These are phyloP conservation scores for Pleurotus citrinopileatus DNA, from an alignment of 768 basidiomycete genomes.

Conservation along the genomic window DNA sequence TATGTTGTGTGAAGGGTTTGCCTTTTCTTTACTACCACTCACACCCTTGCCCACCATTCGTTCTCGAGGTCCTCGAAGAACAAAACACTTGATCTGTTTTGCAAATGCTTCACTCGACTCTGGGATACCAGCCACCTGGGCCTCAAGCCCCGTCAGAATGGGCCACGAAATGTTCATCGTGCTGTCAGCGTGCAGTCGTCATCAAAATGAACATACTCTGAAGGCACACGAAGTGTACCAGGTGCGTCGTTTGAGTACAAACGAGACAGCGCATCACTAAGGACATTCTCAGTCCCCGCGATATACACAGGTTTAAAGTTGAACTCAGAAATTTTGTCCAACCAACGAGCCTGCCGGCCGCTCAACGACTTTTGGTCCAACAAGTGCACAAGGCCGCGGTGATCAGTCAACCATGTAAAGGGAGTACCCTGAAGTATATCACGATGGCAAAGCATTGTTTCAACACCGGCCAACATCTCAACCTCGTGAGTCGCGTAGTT, in stretches of 20 bases:
- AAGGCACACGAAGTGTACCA: slow-evolving; percentile 12
- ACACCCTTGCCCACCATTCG: slow-evolving; percentile 13
- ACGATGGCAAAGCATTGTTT: slow-evolving; percentile 12
- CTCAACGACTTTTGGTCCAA: slow-evolving; percentile 9
- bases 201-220: slow-evolving; percentile 14
- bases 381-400: slow-evolving; percentile 7
- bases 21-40: neutral
- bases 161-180: slow-evolving; percentile 6
- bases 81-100: slow-evolving; percentile 10
- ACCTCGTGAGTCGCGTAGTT: slow-evolving; percentile 29
- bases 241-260: slow-evolving; percentile 15
- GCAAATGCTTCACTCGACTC: slow-evolving; percentile 13
- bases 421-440: slow-evolving; percentile 10
- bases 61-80: slow-evolving; percentile 9
- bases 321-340: slow-evolving; percentile 15
- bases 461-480: slow-evolving; percentile 16
- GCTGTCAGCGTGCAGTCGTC: neutral
- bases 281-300: slow-evolving; percentile 14
- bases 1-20: neutral
- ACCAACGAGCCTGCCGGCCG: slow-evolving; percentile 13
- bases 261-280: slow-evolving; percentile 31
- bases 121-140: neutral
- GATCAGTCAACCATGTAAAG: slow-evolving; percentile 14
- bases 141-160: slow-evolving; percentile 15
- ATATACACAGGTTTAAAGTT: slow-evolving; percentile 16